Conservation (phyloP, 257 asterid species). For the Fraxinus cuspidata region DNA sequence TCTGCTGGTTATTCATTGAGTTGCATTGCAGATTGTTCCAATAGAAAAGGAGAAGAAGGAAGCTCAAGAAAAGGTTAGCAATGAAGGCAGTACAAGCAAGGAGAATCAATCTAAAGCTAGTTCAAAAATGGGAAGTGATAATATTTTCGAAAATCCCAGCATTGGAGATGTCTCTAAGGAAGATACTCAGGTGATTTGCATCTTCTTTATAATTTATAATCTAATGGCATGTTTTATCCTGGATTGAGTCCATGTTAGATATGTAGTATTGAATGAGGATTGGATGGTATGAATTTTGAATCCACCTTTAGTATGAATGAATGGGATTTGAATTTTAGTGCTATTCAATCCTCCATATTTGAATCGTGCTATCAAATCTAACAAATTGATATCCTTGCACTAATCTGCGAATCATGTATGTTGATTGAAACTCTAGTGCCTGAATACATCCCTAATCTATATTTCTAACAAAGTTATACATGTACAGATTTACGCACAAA, state of each 20-base stretch:
- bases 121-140: conserved; percentile 24
- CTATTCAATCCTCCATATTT: no score
- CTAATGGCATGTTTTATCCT: background rate
- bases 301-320: background rate
- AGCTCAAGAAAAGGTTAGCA: conserved; percentile 25
- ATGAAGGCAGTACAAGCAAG: conserved; percentile 31
- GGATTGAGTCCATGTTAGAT: background rate
- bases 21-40: conserved; percentile 50
- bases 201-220: background rate
- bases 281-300: background rate
- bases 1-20: no score
- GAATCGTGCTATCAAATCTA: no score
- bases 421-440: no score
- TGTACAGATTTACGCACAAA: background rate
- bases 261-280: background rate
- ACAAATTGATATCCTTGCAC: no score
- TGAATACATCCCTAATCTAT: no score
- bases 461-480: background rate
- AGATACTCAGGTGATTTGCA: conserved; percentile 41
- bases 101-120: conserved; percentile 27
- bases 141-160: conserved; percentile 29
- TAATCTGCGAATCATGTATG: no score
- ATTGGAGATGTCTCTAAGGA: conserved; percentile 35
- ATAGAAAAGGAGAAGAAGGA: conserved; percentile 54
- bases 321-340: background rate